Conservation (phyloP, 495 filamentous ascomycete genomes). For the Antarctomyces pellizariae region DNA sequence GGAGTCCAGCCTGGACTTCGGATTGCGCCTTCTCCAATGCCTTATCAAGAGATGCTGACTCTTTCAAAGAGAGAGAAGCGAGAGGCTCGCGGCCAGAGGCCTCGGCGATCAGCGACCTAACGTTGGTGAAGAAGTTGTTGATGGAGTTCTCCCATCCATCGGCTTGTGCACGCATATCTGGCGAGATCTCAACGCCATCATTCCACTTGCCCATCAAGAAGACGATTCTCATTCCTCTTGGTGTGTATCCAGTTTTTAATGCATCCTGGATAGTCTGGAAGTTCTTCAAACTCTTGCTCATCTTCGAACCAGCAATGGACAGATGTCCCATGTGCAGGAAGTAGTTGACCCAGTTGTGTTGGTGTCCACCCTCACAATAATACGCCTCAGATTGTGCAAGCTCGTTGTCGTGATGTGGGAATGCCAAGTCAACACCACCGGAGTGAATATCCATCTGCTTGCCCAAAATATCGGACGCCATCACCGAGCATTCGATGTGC, state of each 20-base stretch:
- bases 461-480: slow-evolving; percentile 75
- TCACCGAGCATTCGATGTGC: slow-evolving; percentile 97
- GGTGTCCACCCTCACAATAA: slow-evolving; percentile 26
- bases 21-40: slow-evolving; percentile 38
- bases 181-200: slow-evolving; percentile 75
- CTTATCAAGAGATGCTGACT: slow-evolving; percentile 10
- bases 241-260: slow-evolving; percentile 48
- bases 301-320: slow-evolving; percentile 74
- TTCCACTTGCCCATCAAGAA: slow-evolving; percentile 81
- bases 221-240: slow-evolving; percentile 60
- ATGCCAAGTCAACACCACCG: slow-evolving; percentile 78
- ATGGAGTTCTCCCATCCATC: slow-evolving; percentile 61
- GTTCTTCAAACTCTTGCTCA: slow-evolving; percentile 91
- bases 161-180: slow-evolving; percentile 48
- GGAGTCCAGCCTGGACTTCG: slow-evolving; percentile 40
- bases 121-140: slow-evolving; percentile 81
- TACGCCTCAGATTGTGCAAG: slow-evolving; percentile 87
- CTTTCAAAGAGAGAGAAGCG: slow-evolving; percentile 2
- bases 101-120: slow-evolving; percentile 31
- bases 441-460: slow-evolving; percentile 77
- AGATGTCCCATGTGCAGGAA: slow-evolving; percentile 94
- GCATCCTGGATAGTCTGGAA: slow-evolving; percentile 89
- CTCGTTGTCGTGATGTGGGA: slow-evolving; percentile 95
- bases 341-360: slow-evolving; percentile 38
- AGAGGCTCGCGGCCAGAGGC: slow-evolving; percentile 13